Evolutionary conservation across 306 rosid species (phyloP), one percentile per base, ranked within the genome.

Genomic region (Cicer bijugum): DNA sequence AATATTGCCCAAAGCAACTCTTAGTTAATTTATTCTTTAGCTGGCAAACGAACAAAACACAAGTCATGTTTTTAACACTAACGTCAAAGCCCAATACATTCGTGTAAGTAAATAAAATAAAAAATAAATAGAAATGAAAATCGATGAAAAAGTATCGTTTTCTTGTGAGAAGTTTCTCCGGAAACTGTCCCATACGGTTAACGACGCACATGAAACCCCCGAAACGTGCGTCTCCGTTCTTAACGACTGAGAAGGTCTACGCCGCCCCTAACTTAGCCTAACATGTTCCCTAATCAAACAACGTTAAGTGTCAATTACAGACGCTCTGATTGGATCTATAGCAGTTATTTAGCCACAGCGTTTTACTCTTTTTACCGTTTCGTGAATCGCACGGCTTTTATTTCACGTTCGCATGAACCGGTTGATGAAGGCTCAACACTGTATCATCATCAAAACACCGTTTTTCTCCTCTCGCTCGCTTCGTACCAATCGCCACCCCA

Each of bases 401-500:
- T 88, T 82, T 87, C 19, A 80, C 78, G 2, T 68, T 86, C 5
- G 61, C 67, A 1, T 69, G 62, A 20, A 77, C 81, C 3, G 85
- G 82, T 15, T 67, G 83, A 33, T 71, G 83, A 38, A 91, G 69
- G 48, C 88, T 78, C 76, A 86, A 65, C 68, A 78, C 63, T 1
- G 81, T 79, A 57, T 76, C 86, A 0, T 84, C 88, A 56, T 78
- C 92, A 1, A 8, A 72, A 48, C 81, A n/a, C 9, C 73, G 37
- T 6, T 35, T 58, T 9, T 48, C 76, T 5, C 78, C 95, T 66
- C 96, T 83, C 48, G 78, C 78, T 44, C 98, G 84, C 85, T 90
- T 93, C 15, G 65, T 76, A 2, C 89, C 89, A 15, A 92, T 71
- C 16, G 85, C 78, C 52, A 87, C 93, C 1, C 94, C 94, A 52